phyloP scores from a whole-genome alignment of 805 yeast genomes.

The Grigorovia yakushimaensis region DNA sequence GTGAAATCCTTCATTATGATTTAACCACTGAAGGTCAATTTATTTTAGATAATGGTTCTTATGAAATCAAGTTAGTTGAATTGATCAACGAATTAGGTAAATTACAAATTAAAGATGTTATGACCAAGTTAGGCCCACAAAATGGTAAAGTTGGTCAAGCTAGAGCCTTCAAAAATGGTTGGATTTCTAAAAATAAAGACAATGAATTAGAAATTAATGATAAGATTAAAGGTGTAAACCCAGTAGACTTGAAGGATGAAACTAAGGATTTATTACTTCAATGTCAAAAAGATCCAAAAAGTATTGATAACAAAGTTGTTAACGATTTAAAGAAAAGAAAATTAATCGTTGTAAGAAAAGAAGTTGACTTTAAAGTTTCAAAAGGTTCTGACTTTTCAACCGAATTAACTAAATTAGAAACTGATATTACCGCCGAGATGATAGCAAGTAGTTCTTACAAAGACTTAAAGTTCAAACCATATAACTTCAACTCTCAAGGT shows the following conservation, averaged over 20 bases:
- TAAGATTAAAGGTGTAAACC: conserved; percentile 36
- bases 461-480: conserved; percentile 78
- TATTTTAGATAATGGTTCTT: conserved; percentile 74
- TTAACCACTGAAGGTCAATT: conserved; percentile 77
- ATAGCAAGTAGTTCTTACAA: conserved; percentile 74
- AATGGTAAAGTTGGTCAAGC: conserved; percentile 93
- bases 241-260: conserved; percentile 39
- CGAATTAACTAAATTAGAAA: conserved; percentile 71
- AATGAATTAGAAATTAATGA: conserved; percentile 48
- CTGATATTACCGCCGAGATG: conserved; percentile 95
- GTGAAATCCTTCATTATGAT: conserved; percentile 67
- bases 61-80: conserved; percentile 74
- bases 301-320: conserved; percentile 51
- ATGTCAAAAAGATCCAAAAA: conserved; percentile 27
- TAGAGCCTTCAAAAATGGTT: conserved; percentile 92
- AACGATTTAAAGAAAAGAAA: conserved; percentile 91
- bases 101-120: conserved; percentile 66
- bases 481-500: conserved; percentile 95
- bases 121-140: conserved; percentile 58
- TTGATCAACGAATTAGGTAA: conserved; percentile 70
- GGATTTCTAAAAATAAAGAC: conserved; percentile 87
- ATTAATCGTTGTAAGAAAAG: conserved; percentile 60
- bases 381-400: conserved; percentile 83
- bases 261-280: conserved; percentile 56
- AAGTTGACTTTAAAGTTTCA: conserved; percentile 59